These are phyloP conservation scores for Calophaca sinica DNA, from an alignment of 306 rosid species.

Conservation along the genomic window DNA sequence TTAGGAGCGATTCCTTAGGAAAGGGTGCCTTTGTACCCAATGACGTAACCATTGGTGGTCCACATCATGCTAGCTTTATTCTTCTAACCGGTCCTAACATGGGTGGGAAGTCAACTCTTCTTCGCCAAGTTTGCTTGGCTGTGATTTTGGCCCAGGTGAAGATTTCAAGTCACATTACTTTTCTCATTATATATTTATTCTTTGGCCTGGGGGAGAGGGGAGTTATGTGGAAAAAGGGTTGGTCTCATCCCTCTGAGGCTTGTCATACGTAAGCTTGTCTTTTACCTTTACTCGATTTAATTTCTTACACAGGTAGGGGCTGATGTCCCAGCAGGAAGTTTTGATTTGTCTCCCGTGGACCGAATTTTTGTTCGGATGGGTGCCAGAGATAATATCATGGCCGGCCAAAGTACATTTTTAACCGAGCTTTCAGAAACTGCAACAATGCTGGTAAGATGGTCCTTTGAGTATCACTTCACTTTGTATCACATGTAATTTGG, in stretches of 20 bases:
- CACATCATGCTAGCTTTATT: conserved; percentile 70
- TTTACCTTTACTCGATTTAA: conserved; percentile 40
- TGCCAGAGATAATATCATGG: conserved; percentile 95
- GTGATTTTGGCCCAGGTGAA: conserved; percentile 91
- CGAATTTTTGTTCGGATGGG: conserved; percentile 96
- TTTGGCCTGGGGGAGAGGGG: background rate
- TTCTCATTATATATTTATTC: conserved; percentile 31
- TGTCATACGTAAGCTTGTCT: conserved; percentile 25
- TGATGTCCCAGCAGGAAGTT: conserved; percentile 91
- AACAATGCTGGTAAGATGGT: conserved; percentile 80
- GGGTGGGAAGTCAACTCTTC: conserved; percentile 99
- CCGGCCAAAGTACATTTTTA: conserved; percentile 97
- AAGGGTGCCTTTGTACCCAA: conserved; percentile 87
- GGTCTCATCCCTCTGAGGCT: background rate
- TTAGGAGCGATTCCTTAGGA: conserved; percentile 85
- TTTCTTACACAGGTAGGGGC: conserved; percentile 81
- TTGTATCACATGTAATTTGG: conserved; percentile 29
- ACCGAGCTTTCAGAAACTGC: conserved; percentile 98
- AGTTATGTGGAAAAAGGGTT: background rate
- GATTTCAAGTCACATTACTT: conserved; percentile 28
- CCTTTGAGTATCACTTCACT: conserved; percentile 18
- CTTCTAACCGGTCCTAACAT: conserved; percentile 98
- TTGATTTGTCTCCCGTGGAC: conserved; percentile 88
- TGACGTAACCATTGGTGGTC: conserved; percentile 79
- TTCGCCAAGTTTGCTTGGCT: conserved; percentile 97